Base-by-base conservation (phyloP, 164 flowering plant species). In the Vitis labrusca region DNA sequence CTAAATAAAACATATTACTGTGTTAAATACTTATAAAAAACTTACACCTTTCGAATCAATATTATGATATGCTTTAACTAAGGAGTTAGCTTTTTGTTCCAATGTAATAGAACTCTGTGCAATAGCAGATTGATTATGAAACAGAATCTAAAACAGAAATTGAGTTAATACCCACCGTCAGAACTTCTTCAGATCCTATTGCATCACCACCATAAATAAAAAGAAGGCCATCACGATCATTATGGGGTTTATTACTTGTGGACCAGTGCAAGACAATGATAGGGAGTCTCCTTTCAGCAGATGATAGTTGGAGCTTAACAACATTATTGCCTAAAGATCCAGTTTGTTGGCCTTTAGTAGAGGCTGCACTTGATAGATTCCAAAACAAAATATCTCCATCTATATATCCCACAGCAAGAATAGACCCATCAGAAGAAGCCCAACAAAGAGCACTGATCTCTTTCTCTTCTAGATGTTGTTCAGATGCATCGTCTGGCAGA, bases 331-430 rank as follows among this genome's bases (percentile, higher is more conserved):
- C 60, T 66, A 88, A 76, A 15, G 61, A 56, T 60, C 76, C 82
- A 60, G 70, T 78, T 75, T 79, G 79, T 66, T 71, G 84, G 63
- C 77, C 70, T 81, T 79, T 82, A 58, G 67, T 16, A 67, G 85
- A 61, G 59, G 82, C 68, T 72, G 74, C 49, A 69, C 58, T 67
- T 61, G 90, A 85, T 67, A 80, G 81, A 63, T 89, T 82, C 98
- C 98, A 94, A 48, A 94, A 82, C 69, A 94, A 74, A 61, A 94
- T 88, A 81, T 94, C 98, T 64, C 97, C 98, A 82, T 94, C 96
- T 57, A 90, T 67, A 66, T 94, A 94, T 73, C 98, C 98, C 50
- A 89, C 94, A 64, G 94, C 97, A 77, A 90, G 79, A 79, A 88
- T 77, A 52, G 96, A 88, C 55, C 98, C 97, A 85, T 66, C 74